A percentile compares a stretch with the other conserved stretches of the same genome.
Conservation (phyloP, 2,329 filamentous ascomycete species). For the Colletotrichum magnum region DNA sequence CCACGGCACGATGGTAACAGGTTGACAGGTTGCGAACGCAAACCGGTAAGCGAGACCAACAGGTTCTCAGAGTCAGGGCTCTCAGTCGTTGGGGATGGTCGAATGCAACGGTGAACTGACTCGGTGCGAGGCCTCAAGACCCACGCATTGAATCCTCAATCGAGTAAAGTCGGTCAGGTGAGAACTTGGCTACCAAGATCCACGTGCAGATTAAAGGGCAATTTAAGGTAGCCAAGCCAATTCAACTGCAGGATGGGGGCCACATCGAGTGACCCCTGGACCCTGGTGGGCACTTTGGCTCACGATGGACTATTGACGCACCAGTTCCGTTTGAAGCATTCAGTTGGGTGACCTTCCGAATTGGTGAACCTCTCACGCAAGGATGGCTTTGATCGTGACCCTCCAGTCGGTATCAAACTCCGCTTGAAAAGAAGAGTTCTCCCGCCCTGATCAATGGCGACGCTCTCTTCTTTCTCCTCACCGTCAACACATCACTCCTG, state of each 20-base stretch:
- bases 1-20: not conserved
- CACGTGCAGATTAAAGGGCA: not conserved
- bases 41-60: not conserved
- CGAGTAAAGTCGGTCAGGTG: not conserved
- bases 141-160: not conserved
- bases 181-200: not conserved
- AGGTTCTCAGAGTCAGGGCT: not conserved
- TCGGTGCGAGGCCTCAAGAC: constrained; percentile 1
- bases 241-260: too few species aligned
- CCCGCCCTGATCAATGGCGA: not conserved
- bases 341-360: too few species aligned
- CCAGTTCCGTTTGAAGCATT: not conserved
- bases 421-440: not conserved
- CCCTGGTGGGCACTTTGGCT: too few species aligned
- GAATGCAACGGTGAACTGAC: constrained; percentile 20
- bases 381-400: not conserved
- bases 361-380: not conserved
- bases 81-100: not conserved
- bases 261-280: too few species aligned
- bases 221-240: too few species aligned
- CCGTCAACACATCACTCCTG: too few species aligned
- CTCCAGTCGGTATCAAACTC: not conserved
- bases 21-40: not conserved
- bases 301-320: too few species aligned
- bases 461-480: not conserved